Evolutionary conservation across 2,329 filamentous ascomycete genomes (phyloP), one percentile per base, ranked within the genome.

Genomic region (Ophiostoma sp.): DNA sequence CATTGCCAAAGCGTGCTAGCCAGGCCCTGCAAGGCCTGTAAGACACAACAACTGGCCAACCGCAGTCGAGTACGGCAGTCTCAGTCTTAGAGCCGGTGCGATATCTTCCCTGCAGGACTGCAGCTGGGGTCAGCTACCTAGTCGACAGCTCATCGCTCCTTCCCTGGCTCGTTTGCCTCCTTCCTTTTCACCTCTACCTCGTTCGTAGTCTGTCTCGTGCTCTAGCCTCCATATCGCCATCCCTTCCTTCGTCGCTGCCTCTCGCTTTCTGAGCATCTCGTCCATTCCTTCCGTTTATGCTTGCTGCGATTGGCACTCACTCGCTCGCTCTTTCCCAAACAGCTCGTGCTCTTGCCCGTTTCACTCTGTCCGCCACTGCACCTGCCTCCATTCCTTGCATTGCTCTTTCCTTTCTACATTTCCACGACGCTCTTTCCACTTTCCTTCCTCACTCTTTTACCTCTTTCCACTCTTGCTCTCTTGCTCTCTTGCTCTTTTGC

Each of bases 11-110:
- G 55, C 14, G 4, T 60, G 52, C 9, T 40, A 38, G 58, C 38
- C 58, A 63, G 60, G 40, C 60, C 60, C 60, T 63, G 60, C 18
- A 63, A 63, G 44, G 49, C 60, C n/a, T 64, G 45, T 47, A 66
- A 65, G 58, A 66, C 65, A 67, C 18, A 69, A 67, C 65, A 60
- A 69, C 70, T 71, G 68, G 67, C 65, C 63, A 66, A 58, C 44
- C 64, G 66, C 62, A 11, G 42, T 64, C 36, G 40, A 63, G 58
- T 36, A 58, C 52, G 52, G 27, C 5, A 47, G 45, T 47, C 42
- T 45, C 49, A 55, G 49, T 18, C 49, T 55, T 27, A 36, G 18
- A 58, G 52, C 27, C 27, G 14, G 36, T 62, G 18, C 27, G 27
- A 27, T 27, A 27, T 27, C 27, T 27, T 27, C 1, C 16, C 12